A percentile compares a stretch with the other conserved stretches of the same genome.
Conservation (phyloP, 75 land plant species). For the Selaginella moellendorffii region DNA sequence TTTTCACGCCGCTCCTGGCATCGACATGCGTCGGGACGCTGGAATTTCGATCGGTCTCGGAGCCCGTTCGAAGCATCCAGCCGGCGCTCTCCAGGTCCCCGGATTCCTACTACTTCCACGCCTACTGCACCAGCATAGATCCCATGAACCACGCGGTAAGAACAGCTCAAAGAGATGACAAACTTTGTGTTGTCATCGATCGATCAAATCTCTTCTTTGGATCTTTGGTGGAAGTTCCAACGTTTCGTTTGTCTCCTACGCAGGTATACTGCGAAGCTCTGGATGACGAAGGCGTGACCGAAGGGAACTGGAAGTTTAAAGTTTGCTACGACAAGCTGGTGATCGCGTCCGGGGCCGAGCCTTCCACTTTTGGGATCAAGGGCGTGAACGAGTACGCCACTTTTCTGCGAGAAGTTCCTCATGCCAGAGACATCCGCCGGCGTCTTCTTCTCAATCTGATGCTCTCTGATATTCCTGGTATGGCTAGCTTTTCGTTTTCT, state of each 20-base stretch:
- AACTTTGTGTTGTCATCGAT: slow-evolving; percentile 4
- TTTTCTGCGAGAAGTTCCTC: slow-evolving; percentile 71
- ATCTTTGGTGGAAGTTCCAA: not conserved
- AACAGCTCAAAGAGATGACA: not conserved
- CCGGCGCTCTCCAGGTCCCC: slow-evolving; percentile 51
- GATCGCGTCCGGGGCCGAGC: slow-evolving; percentile 62
- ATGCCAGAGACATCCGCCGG: slow-evolving; percentile 77
- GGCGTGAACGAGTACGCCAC: slow-evolving; percentile 75
- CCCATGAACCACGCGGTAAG: slow-evolving; percentile 39
- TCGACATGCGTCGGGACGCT: slow-evolving; percentile 96
- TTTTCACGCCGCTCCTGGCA: slow-evolving; percentile 87
- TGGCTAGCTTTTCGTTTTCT: not conserved
- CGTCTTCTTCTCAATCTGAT: slow-evolving; percentile 68
- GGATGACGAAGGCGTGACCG: slow-evolving; percentile 25
- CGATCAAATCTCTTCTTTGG: not conserved
- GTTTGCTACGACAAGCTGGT: slow-evolving; percentile 77
- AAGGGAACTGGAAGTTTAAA: slow-evolving; percentile 19
- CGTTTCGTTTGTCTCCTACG: not conserved
- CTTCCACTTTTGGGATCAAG: slow-evolving; percentile 68
- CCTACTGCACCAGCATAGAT: slow-evolving; percentile 42
- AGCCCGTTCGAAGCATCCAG: slow-evolving; percentile 74
- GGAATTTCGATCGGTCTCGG: slow-evolving; percentile 94
- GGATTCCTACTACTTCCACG: slow-evolving; percentile 66
- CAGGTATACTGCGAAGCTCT: slow-evolving; percentile 15
- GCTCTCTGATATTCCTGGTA: slow-evolving; percentile 79